A percentile compares a stretch with the other conserved stretches of the same genome.
Conservation (phyloP, 768 basidiomycete species). For the Amylocystis lapponica region DNA sequence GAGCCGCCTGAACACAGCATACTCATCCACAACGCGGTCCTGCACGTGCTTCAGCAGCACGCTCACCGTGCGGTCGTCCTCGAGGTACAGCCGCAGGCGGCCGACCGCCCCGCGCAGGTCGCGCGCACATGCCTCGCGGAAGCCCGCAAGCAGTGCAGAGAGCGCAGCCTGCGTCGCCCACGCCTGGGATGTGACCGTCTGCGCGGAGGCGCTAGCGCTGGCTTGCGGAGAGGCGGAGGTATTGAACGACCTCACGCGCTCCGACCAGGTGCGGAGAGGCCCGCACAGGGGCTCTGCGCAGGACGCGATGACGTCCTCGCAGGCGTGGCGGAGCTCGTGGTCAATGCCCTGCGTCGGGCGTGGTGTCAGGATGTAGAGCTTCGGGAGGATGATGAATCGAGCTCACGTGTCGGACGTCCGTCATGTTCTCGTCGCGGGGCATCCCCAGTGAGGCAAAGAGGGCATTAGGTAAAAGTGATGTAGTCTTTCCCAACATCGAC, state of each 20-base stretch:
- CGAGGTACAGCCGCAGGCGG: constrained; percentile 71
- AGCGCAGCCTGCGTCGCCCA: constrained; percentile 51
- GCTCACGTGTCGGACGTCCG: constrained; percentile 68
- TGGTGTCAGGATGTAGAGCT: not conserved
- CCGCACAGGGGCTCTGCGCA: constrained; percentile 53
- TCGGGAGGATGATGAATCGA: no score
- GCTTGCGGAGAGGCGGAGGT: constrained; percentile 19
- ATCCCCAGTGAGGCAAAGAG: constrained; percentile 68
- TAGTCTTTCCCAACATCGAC: constrained; percentile 54
- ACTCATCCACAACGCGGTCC: constrained; percentile 70
- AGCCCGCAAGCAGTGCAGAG: constrained; percentile 3
- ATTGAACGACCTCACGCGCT: constrained; percentile 31
- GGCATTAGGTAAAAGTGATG: constrained; percentile 52
- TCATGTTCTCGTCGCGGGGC: constrained; percentile 55
- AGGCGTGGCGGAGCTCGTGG: constrained; percentile 74
- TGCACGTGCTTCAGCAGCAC: constrained; percentile 75
- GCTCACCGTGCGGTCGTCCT: constrained; percentile 69
- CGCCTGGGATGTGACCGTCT: constrained; percentile 32
- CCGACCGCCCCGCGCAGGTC: constrained; percentile 50
- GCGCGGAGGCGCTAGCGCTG: constrained; percentile 32
- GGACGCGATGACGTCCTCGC: constrained; percentile 74
- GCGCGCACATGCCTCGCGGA: constrained; percentile 28
- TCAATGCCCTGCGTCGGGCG: constrained; percentile 83
- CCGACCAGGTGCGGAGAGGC: constrained; percentile 60
- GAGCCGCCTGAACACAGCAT: constrained; percentile 55